Evolutionary conservation across 2,329 filamentous ascomycete genomes (phyloP).

Genomic region (Falciphora oryzae): DNA sequence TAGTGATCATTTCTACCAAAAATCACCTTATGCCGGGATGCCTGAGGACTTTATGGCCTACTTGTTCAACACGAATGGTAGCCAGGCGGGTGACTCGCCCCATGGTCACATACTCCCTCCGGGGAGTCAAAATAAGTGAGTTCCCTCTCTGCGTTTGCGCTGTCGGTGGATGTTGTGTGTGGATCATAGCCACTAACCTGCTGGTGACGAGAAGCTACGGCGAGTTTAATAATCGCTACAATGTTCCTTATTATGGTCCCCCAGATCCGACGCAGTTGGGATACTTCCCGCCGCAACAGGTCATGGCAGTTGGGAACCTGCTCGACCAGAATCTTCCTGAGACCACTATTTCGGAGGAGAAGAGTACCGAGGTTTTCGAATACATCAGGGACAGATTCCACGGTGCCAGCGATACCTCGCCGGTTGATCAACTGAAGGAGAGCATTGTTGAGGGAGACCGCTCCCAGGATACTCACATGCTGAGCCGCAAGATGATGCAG

Average conservation of each 20-base stretch:
- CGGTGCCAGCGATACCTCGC: constrained; percentile 64
- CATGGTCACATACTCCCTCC: constrained; percentile 45
- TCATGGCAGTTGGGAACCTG: constrained; percentile 85
- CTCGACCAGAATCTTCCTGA: constrained; percentile 76
- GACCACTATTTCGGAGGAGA: constrained; percentile 77
- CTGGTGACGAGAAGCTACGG: constrained; percentile 37
- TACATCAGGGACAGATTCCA: constrained; percentile 78
- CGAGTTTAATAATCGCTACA: constrained; percentile 44
- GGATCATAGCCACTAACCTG: too few species aligned
- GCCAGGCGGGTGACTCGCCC: constrained; percentile 46
- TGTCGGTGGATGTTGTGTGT: too few species aligned
- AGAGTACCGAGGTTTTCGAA: constrained; percentile 76
- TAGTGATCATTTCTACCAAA: constrained; percentile 68
- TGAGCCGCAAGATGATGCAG: constrained; percentile 94
- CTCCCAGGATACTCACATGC: constrained; percentile 55
- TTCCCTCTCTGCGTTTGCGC: background rate
- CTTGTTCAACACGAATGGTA: constrained; percentile 60
- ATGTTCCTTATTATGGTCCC: constrained; percentile 41
- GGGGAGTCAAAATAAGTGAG: constrained; percentile 23
- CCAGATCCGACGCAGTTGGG: constrained; percentile 40
- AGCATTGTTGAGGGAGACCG: constrained; percentile 74
- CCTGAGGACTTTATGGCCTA: constrained; percentile 84
- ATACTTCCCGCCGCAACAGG: constrained; percentile 64
- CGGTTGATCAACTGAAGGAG: constrained; percentile 68
- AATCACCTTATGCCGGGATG: constrained; percentile 78